Percentiles rank a stretch among this genome's conserved stretches.
phyloP scores from a whole-genome alignment of 2,329 filamentous ascomycete species.

The Aspergillus viridinutans region DNA sequence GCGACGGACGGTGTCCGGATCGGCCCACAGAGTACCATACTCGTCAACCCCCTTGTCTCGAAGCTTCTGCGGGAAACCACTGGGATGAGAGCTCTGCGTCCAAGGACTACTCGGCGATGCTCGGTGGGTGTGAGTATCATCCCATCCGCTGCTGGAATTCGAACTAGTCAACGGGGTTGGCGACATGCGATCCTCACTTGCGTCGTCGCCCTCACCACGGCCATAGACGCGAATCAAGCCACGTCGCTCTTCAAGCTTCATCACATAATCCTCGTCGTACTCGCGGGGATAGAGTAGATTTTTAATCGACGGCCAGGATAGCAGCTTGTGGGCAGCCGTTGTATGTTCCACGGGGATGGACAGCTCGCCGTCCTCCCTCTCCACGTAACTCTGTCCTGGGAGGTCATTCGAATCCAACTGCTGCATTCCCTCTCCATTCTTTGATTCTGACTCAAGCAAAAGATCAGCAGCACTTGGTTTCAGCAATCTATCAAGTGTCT shows the following conservation, averaged over 20 bases:
- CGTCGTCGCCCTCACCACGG: constrained; percentile 68
- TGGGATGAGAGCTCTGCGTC: constrained; percentile 41
- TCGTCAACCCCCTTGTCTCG: constrained; percentile 48
- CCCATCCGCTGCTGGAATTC: constrained; percentile 15
- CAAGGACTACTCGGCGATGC: constrained; percentile 48
- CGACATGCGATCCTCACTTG: constrained; percentile 46
- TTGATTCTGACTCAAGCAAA: constrained; percentile 11
- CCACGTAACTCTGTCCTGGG: constrained; percentile 10
- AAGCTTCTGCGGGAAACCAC: constrained; percentile 24
- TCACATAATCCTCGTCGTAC: constrained; percentile 67
- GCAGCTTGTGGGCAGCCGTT: constrained; percentile 77
- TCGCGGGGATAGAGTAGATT: constrained; percentile 55
- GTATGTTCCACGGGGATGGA: constrained; percentile 82
- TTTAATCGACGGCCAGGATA: constrained; percentile 67
- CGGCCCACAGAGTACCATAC: constrained; percentile 50
- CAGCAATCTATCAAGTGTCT: constrained; percentile 14
- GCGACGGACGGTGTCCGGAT: constrained; percentile 46
- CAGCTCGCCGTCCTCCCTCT: constrained; percentile 51
- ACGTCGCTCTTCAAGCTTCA: constrained; percentile 68
- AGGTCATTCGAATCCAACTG: not conserved
- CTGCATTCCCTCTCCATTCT: constrained; percentile 8
- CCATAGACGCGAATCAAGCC: constrained; percentile 73
- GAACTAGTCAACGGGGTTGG: constrained; percentile 26
- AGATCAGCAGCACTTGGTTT: constrained; percentile 21
- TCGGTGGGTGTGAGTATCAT: constrained; percentile 30